Conservation (phyloP, 768 basidiomycete genomes). For the Stropharia rugosoannulata region DNA sequence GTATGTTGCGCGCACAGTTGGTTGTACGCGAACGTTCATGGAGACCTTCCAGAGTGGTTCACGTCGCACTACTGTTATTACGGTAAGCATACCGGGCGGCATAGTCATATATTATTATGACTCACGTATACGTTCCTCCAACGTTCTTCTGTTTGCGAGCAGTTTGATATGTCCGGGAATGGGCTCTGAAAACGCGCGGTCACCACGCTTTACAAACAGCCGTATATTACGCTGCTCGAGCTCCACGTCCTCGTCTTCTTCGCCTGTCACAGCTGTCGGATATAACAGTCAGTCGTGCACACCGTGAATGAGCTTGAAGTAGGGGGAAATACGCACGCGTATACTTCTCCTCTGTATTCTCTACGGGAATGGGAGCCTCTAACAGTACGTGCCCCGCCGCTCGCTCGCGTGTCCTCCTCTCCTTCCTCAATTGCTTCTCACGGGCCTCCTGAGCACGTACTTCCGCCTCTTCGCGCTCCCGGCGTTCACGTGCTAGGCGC, state of each 20-base stretch:
- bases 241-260: slow-evolving; percentile 59
- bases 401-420: not conserved
- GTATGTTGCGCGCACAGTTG: slow-evolving; percentile 57
- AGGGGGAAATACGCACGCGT: slow-evolving; percentile 28
- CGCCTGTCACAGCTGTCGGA: slow-evolving; percentile 51
- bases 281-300: not conserved
- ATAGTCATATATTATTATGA: slow-evolving; percentile 12
- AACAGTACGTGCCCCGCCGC: not conserved
- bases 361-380: slow-evolving; percentile 11
- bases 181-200: slow-evolving; percentile 55
- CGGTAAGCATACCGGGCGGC: not conserved
- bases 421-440: not conserved
- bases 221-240: slow-evolving; percentile 61
- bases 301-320: slow-evolving; percentile 4
- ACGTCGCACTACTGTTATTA: slow-evolving; percentile 58
- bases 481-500: not conserved
- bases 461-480: not conserved
- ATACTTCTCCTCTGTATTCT: slow-evolving; percentile 18
- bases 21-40: slow-evolving; percentile 59
- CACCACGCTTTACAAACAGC: slow-evolving; percentile 57
- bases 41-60: slow-evolving; percentile 71
- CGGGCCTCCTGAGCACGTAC: not conserved
- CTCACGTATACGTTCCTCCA: slow-evolving; percentile 49
- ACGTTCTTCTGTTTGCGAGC: slow-evolving; percentile 41
- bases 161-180: slow-evolving; percentile 63